Conservation (phyloP, 2,329 filamentous ascomycete species). For the Aspergillus viridinutans region DNA sequence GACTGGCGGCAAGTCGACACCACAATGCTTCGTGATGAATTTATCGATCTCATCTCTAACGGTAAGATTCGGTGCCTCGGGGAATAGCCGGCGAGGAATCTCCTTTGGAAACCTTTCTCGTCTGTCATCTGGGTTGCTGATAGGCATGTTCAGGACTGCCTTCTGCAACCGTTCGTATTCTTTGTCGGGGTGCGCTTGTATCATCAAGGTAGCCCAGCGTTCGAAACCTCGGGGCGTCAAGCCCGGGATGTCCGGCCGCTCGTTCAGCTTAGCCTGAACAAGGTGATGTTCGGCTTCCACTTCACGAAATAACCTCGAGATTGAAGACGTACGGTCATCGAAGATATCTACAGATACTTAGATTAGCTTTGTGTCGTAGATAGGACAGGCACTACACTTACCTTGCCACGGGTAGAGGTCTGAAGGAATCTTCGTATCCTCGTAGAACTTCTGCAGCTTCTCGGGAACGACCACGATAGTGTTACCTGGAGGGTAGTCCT, state of each 20-base stretch:
- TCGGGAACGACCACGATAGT: conserved; percentile 69
- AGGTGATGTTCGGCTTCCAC: conserved; percentile 60
- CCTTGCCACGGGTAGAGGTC: conserved; percentile 68
- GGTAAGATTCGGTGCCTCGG: conserved; percentile 53
- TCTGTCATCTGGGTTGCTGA: conserved; percentile 61
- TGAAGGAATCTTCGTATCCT: conserved; percentile 57
- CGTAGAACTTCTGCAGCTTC: conserved; percentile 72
- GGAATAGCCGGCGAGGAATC: conserved; percentile 69
- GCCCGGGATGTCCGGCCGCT: conserved; percentile 58
- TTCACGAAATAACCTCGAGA: conserved; percentile 56
- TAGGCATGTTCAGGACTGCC: conserved; percentile 66
- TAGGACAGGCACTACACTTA: conserved; percentile 27
- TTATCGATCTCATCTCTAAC: conserved; percentile 59
- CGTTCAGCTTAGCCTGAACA: conserved; percentile 51
- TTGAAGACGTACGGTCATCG: conserved; percentile 48
- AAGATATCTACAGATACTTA: conserved; percentile 47
- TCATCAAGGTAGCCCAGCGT: conserved; percentile 67
- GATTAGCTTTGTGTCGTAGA: conserved; percentile 8
- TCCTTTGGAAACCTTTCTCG: conserved; percentile 75
- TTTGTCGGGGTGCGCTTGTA: conserved; percentile 70
- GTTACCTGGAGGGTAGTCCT: conserved; percentile 63
- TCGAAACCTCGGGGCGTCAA: conserved; percentile 66
- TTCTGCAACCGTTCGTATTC: conserved; percentile 68
- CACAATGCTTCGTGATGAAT: conserved; percentile 53
- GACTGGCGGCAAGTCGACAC: conserved; percentile 43